Base-by-base conservation (phyloP, 2,329 filamentous ascomycete genomes). In the Coniochaeta sp. region DNA sequence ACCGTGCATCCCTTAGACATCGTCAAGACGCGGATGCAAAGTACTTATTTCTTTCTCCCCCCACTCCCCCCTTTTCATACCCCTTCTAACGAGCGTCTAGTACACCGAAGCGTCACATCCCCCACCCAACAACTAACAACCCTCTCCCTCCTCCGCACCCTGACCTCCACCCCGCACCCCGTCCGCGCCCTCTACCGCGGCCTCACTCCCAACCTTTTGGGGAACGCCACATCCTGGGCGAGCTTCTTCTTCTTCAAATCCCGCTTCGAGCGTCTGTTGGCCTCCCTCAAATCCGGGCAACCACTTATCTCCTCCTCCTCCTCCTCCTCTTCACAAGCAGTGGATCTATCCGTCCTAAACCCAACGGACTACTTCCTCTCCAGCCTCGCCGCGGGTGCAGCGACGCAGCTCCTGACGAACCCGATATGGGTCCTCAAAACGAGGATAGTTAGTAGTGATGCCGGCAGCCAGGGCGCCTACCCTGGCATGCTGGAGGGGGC, bases 381-480 rank as follows among this genome's bases (percentile, higher is more conserved):
- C 4, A 91, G 88, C 30, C 87, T 74, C n/a, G 63, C 77, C 26
- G 73, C 78, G 57, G 91, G 92, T 27, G 75, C 86, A 16, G 68
- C 89, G 35, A 95, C 91, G 1, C 87, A 91, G 40, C 71, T 89
- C 27, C 77, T 92, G 58, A 97, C 94, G 27, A 97, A 97, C 66
- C 94, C 94, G 2, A 85, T 99, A 61, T 99, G 94, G 94, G 94
- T 99, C 3, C 83, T 99, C 67, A 97, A 97, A 75, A 97, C 92
- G 8, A 87, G 94, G 56, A 97, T 99, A 91, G 76, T 97, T 22
- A 90, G 91, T 27, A 91, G 89, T 4, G 89, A 94, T 58, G 81
- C 82, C 48, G 76, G 81, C 51, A 78, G 83, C 6, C 80, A 78
- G 2, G 90, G 90, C 13, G 94, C 92, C 1, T 99, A 99, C 69